Evolutionary conservation across 2,329 filamentous ascomycete genomes (phyloP).

Genomic region (Sclerotinia glacialis): DNA sequence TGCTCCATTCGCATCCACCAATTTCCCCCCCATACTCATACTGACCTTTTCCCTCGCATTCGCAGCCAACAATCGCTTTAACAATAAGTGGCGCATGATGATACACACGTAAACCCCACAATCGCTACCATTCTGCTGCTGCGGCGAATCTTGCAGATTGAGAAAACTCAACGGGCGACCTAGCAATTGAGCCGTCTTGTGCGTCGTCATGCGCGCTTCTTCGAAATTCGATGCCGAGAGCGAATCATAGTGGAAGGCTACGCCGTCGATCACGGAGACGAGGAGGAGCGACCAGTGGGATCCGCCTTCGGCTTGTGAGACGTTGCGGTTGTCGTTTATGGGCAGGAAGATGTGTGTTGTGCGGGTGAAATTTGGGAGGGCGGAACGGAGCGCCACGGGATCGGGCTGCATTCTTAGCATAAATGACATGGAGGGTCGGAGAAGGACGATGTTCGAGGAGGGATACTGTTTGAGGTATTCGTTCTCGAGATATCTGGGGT

Average conservation of each 20-base stretch:
- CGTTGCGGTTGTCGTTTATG: slow-evolving; percentile 82
- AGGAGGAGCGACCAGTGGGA: slow-evolving; percentile 93
- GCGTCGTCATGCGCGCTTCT: slow-evolving; percentile 67
- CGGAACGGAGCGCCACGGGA: slow-evolving; percentile 56
- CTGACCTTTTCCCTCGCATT: slow-evolving; percentile 82
- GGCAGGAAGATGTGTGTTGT: slow-evolving; percentile 94
- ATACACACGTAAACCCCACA: slow-evolving; percentile 96
- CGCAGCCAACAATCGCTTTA: slow-evolving; percentile 76
- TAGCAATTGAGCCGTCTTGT: slow-evolving; percentile 68
- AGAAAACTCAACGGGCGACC: slow-evolving; percentile 68
- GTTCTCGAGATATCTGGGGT: slow-evolving; percentile 72
- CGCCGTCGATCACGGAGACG: slow-evolving; percentile 81
- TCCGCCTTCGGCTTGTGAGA: slow-evolving; percentile 77
- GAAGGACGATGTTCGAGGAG: slow-evolving; percentile 80
- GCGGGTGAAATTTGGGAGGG: slow-evolving; percentile 74
- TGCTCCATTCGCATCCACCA: slow-evolving; percentile 75
- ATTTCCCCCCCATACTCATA: slow-evolving; percentile 87
- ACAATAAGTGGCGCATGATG: slow-evolving; percentile 87
- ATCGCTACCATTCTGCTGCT: slow-evolving; percentile 89
- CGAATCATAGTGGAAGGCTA: slow-evolving; percentile 96
- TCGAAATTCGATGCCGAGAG: slow-evolving; percentile 71
- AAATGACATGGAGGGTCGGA: slow-evolving; percentile 90
- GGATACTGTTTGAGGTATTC: slow-evolving; percentile 80
- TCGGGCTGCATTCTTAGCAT: slow-evolving; percentile 75
- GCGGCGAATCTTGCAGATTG: slow-evolving; percentile 78